Base-by-base conservation (phyloP, 225 moss, liverwort and hornwort species). In the Physcomitrellopsis africana region DNA sequence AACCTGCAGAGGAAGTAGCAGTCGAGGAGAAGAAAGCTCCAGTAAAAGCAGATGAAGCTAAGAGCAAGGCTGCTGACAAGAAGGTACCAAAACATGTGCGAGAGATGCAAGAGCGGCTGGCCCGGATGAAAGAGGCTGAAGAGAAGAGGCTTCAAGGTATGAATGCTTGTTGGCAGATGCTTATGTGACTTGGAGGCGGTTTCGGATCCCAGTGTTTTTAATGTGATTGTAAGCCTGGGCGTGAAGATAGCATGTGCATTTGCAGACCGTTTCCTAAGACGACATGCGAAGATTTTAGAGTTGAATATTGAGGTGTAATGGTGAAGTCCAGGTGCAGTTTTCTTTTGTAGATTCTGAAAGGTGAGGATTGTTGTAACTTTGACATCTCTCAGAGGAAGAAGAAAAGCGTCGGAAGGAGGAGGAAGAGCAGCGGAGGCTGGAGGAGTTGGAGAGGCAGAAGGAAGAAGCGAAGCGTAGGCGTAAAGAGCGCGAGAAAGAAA, bases 401-500 rank as follows among this genome's bases (percentile, higher is more conserved):
- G 97, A 99, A 80, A 99, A 86, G 74, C 86, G 72, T 70, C 80
- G 46, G 19, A 94, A 92, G 67, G 97, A 99, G 71, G 94, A 94
- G 67, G 97, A 99, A 84, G 92, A 99, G 74, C 97, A 92, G 77
- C 86, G 68, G 62, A 86, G 86, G 75, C 12, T 87, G 44, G 94
- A 97, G 22, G 94, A 97, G 69, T 63, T 76, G 70, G 94, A 99
- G 82, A 83, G 93, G 60, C 90, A 85, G 68, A 99, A 92, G 81
- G 97, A 99, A 81, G 97, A 99, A 76, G 79, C 81, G 10, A 99
- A 92, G 79, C 90, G 85, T 46, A 92, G 77, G 78, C 83, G 84
- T 8, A 99, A 94, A 77, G 97, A 99, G 72, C 91, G 94, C 45
- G 97, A 99, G 70, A 99, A 99, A 65, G 97, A 99, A 79, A 99